Base-by-base conservation (phyloP, 129 eudicot species). In the Oenanthe sinensis region DNA sequence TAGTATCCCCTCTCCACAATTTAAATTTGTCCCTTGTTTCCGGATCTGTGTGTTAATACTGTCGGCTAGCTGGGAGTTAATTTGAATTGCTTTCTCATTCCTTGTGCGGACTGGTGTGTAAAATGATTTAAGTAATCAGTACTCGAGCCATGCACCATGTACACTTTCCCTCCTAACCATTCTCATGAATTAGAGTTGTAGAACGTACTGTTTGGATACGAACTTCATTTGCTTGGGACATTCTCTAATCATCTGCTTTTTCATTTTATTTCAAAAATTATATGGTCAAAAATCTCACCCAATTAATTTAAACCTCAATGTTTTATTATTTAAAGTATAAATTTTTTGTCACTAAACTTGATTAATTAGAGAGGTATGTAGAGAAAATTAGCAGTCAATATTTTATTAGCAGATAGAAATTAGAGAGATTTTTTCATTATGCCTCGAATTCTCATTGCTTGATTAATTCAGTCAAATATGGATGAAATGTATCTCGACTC, bases 81-180 rank as follows among this genome's bases (percentile, higher is more conserved):
- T 67, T 67, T 14, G 42, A 67, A 14, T 30, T 30, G 72, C 19
- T 67, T 67, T 67, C 42, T 67, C 10, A 33, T 67, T 67, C 43
- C 72, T 40, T 67, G 72, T 30, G 20, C 72, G 6, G 39, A 63
- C 71, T 63, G 71, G 71, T 63, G 39, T 28, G 19, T 28, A 26
- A 33, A 33, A 28, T 67, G 72, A 67, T 67, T 33, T 30, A 67
- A 67, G 17, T 28, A 67, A 28, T 67, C 72, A 26, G 22, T 28
- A 30, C 72, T 67, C 72, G 72, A 67, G 40, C 72, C 72, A 67
- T 67, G 72, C 72, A 67, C 72, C 72, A 30, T 67, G 22, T 60
- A n/a, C 68, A 60, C 33, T 60, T 60, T 67, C 42, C 42, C 4
- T 67, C 42, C 43, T 26, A 13, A 67, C 43, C 72, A 30, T 67